phyloP scores from a whole-genome alignment of 805 yeast genomes.

The Danielozyma ontarioensis region DNA sequence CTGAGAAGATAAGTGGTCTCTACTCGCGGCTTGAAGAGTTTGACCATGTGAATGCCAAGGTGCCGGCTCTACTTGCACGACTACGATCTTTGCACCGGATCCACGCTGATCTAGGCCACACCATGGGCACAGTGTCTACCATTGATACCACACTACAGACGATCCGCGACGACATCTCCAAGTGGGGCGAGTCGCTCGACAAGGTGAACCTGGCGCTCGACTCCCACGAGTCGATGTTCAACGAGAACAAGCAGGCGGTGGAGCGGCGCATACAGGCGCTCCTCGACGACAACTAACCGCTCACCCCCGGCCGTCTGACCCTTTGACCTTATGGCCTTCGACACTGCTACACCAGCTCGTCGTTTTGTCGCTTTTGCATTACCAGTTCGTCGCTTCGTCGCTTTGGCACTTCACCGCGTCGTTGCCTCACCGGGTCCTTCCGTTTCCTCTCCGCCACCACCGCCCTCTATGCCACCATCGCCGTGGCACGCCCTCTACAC shows the following conservation, averaged over 20 bases:
- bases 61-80: constrained; percentile 23
- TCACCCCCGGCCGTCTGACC: no score
- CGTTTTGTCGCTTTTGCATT: no score
- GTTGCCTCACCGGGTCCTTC: no score
- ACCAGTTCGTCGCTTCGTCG: no score
- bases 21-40: constrained; percentile 21
- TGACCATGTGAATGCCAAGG: constrained; percentile 12
- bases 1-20: constrained; percentile 20
- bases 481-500: no score
- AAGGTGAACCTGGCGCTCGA: constrained; percentile 19
- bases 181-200: constrained; percentile 26
- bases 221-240: constrained; percentile 15
- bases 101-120: constrained; percentile 27
- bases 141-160: constrained; percentile 23
- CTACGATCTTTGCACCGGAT: constrained; percentile 26
- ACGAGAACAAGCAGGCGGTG: constrained; percentile 16
- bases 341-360: no score
- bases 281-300: no score
- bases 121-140: constrained; percentile 17
- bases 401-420: no score
- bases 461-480: no score
- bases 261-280: constrained; percentile 12
- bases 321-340: no score
- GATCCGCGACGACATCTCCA: constrained; percentile 19
- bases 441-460: no score